Base-by-base conservation (phyloP, 1,284 basidiomycete genomes). In the Sporisorium scitamineum region DNA sequence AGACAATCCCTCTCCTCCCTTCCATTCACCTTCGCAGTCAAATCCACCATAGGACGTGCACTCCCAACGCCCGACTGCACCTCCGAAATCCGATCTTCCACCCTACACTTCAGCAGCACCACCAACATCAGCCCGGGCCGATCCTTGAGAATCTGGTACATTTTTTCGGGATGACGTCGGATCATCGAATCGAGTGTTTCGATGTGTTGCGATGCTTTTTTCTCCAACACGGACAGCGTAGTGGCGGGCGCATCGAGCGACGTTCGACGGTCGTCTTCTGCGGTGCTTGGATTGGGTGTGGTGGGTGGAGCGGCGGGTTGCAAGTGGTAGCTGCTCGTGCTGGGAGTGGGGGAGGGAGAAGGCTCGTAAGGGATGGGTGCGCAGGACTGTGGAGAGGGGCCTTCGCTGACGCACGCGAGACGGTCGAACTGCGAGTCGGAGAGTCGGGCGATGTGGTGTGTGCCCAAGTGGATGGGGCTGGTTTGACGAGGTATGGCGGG, bases 381-480 rank as follows among this genome's bases (percentile, higher is more conserved):
- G 22, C 42, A n/a, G 2, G 48, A 20, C 10, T 53, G 44, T 2
- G 58, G 39, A 20, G 61, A 16, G 14, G 61, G 31, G 18, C 26
- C 32, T 37, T 70, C 68, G 16, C 42, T 61, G 3, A 58, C 58
- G 0, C 32, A 53, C 16, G 68, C 68, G 7, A 70, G 57, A 5
- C 68, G 61, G 10, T 70, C 61, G 54, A 70, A 70, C 24, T 70
- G 68, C 14, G 52, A 51, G 24, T 70, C 61, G 0, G 68, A 61
- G 9, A 70, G 58, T 29, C 68, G 57, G 2, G 68, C 68, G 22
- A 70, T 70, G 37, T 70, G 68, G 11, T 26, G 27, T 1, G 68
- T 70, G 1, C 68, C 68, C 7, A 29, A 18, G 8, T 54, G 53
- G 5, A 16, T 24, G 5, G 24, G 26, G 6, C 18, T 20, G 0